phyloP scores from a whole-genome alignment of 2,329 filamentous ascomycete genomes.

The Fusarium nematophilum region DNA sequence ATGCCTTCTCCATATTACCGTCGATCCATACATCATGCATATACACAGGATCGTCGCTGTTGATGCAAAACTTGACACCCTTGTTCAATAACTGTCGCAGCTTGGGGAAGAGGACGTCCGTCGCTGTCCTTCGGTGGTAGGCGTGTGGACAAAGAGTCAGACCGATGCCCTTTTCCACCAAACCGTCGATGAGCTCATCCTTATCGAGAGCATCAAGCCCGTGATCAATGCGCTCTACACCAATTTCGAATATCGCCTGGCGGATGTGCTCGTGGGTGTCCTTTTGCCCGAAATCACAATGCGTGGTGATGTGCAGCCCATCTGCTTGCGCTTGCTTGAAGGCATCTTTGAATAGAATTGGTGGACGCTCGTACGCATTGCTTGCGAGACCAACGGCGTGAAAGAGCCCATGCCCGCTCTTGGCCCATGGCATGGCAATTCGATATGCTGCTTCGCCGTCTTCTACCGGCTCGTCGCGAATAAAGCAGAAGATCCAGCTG shows the following conservation, averaged over 20 bases:
- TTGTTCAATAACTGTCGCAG: no score
- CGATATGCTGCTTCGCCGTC: constrained; percentile 74
- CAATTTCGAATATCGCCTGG: constrained; percentile 60
- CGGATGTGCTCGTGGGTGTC: constrained; percentile 63
- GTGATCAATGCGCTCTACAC: constrained; percentile 76
- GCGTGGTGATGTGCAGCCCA: constrained; percentile 60
- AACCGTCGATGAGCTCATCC: no score
- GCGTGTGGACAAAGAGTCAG: no score
- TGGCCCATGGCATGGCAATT: no score
- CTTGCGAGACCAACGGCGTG: constrained; percentile 59
- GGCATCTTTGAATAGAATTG: constrained; percentile 55
- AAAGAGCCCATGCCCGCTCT: no score
- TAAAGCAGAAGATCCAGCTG: constrained; percentile 76
- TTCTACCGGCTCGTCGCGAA: constrained; percentile 77
- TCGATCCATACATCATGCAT: no score
- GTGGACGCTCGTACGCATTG: constrained; percentile 58
- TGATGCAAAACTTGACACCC: no score
- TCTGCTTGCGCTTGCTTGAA: constrained; percentile 51
- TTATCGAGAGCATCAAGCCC: constrained; percentile 77
- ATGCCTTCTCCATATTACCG: no score
- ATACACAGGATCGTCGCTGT: no score
- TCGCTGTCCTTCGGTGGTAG: no score
- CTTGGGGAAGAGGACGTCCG: no score
- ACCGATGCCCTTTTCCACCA: no score
- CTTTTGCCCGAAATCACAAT: constrained; percentile 63